phyloP scores from a whole-genome alignment of 75 land plant genomes.

The Larix kaempferi region DNA sequence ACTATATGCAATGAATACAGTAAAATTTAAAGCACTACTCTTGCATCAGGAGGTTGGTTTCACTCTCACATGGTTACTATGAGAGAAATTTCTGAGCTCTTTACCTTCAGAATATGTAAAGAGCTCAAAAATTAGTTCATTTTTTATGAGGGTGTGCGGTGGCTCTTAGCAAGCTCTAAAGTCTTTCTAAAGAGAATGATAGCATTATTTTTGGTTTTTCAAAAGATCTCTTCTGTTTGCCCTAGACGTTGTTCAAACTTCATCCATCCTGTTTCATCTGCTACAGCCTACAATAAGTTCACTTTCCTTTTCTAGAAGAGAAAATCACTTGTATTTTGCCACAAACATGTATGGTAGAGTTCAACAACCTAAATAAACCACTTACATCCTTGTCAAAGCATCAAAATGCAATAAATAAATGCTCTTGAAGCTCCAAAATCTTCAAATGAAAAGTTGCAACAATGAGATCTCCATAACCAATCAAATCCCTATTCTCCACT shows the following conservation, averaged over 20 bases:
- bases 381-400: too few species aligned
- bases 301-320: neutral
- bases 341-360: too few species aligned
- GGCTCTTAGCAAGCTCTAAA: neutral
- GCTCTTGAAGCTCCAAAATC: too few species aligned
- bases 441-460: too few species aligned
- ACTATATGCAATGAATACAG: neutral
- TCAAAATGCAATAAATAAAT: too few species aligned
- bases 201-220: neutral
- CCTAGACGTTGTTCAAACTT: neutral
- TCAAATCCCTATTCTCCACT: too few species aligned
- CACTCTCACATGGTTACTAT: neutral
- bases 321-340: too few species aligned
- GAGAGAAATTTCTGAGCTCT: too few species aligned
- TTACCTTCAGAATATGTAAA: neutral
- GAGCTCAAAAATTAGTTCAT: neutral
- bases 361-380: too few species aligned
- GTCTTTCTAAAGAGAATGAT: neutral
- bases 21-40: neutral
- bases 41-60: neutral
- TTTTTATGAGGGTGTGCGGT: neutral
- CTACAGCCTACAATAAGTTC: neutral
- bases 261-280: neutral
- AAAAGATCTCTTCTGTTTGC: neutral
- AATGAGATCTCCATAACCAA: too few species aligned